Base-by-base conservation (phyloP, 768 basidiomycete species). In the Atractiella rhizophila region DNA sequence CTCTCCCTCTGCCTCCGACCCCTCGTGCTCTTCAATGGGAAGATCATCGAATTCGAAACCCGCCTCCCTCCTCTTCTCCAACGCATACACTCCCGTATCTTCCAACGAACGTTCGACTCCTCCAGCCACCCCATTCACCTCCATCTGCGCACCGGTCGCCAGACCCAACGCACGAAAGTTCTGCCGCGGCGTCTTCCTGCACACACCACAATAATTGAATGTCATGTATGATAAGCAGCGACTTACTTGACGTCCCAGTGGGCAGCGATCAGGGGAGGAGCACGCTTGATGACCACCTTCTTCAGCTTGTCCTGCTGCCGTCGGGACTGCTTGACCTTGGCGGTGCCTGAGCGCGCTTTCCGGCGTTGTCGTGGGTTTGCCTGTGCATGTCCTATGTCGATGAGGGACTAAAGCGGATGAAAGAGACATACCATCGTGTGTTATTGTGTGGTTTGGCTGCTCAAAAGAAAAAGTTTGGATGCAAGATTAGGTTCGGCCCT, bases 291-390 rank as follows among this genome's bases (percentile, higher is more conserved):
- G 20, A 40, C 43, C 24, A 46, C 51, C 61, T 82, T 83, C 59
- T 74, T 77, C 44, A 76, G 60, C 48, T 74, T 71, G 41, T 57
- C 57, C 47, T 68, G 71, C 55, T 80, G 73, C 37, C 78, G 73
- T 53, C 73, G 67, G 35, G 79, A 74, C 46, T 78, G 78, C 27
- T 73, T 74, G 37, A 83, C 68, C 15, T 63, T 72, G 57, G 81
- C 66, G 19, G 70, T 63, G 13, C 71, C 70, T 27, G 83, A 86
- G 30, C 74, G 71, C 19, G 69, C 59, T 62, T 94, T 94, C 52
- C 73, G 69, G 47, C 85, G 68, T 60, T 94, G 86, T 43, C 86
- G 73, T 51, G 86, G 86, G 57, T 91, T 91, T 41, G 76, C 81
- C 86, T 91, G 88, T 18, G 20, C 55, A 44, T 45, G 16, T 47